Base-by-base conservation (phyloP, 2,329 filamentous ascomycete species). In the Byssochlamys sp. region DNA sequence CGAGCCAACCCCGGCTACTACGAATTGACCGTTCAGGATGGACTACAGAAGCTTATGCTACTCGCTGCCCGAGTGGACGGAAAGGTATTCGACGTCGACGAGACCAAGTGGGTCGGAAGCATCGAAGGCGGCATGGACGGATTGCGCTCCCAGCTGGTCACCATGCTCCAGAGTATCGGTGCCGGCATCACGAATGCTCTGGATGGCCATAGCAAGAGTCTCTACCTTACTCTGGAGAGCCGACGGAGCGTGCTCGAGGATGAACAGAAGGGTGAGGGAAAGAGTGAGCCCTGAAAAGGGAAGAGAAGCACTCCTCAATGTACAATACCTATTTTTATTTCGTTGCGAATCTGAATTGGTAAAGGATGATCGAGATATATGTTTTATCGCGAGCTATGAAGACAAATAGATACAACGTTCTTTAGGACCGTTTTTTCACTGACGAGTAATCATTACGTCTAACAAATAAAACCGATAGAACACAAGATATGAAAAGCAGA, bases 181-280 rank as follows among this genome's bases (percentile, higher is more conserved):
- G 82, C 90, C 57, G 85, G 86, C 58, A 74, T 99, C 57, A 89
- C 91, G 26, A 85, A 77, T 62, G 82, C 86, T n/a, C 77, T 99
- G 65, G 90, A 96, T 72, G 85, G 88, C 56, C 84, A 89, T 53
- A 81, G 86, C 59, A 90, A 87, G 80, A 91, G 83, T 69, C 71
- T 99, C 65, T 97, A 92, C 81, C 81, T 96, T 61, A 90, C 92
- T 11, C 78, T 99, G 67, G 92, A 97, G 79, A 84, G 89, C 53
- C 81, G 92, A 71, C 85, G 86, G 74, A 84, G 79, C 53, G 87
- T 92, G 76, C 73, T 99, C 71, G 90, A 96, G 68, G 88, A 91
- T 65, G 86, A 89, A 63, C 69, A 71, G 67, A 75, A 72, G 60
- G 68, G 64, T 55, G 65, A 65, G 26, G 68, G 65, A 54, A 72